phyloP scores from a whole-genome alignment of 2,329 filamentous ascomycete species.

The Diaporthe sp. region DNA sequence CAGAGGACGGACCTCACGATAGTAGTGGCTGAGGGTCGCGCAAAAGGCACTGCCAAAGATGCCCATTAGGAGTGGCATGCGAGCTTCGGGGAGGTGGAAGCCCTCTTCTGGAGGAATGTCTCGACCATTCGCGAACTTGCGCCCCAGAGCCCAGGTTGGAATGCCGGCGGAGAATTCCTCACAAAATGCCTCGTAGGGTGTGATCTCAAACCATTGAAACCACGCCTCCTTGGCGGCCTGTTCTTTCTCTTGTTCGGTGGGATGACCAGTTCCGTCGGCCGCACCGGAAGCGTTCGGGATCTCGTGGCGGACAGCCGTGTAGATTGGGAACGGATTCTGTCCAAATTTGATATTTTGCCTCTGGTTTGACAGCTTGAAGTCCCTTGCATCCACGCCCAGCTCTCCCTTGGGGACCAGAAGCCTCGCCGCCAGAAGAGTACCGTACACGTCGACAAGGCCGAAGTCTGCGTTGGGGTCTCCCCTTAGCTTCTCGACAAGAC shows the following conservation, averaged over 20 bases:
- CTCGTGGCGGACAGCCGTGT: constrained; percentile 94
- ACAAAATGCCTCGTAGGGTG: constrained; percentile 94
- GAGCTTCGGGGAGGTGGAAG: constrained; percentile 82
- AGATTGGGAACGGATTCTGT: constrained; percentile 89
- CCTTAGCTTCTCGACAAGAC: constrained; percentile 90
- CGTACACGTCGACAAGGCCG: constrained; percentile 93
- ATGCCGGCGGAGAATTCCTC: constrained; percentile 93
- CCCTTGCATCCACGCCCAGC: constrained; percentile 76
- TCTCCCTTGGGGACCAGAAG: constrained; percentile 89
- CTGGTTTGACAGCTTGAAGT: constrained; percentile 94
- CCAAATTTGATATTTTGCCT: constrained; percentile 79
- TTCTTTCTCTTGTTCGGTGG: constrained; percentile 62
- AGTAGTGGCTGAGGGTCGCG: constrained; percentile 94
- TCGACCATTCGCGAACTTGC: constrained; percentile 79
- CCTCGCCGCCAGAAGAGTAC: constrained; percentile 83
- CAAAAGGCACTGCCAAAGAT: constrained; percentile 99
- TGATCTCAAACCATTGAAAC: constrained; percentile 99
- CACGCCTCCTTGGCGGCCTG: constrained; percentile 76
- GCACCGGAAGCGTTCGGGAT: constrained; percentile 73
- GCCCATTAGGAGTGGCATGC: constrained; percentile 86
- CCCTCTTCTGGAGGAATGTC: constrained; percentile 74
- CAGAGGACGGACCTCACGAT: constrained; percentile 89
- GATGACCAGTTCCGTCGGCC: constrained; percentile 46
- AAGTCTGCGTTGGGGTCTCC: constrained; percentile 84
- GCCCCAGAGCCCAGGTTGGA: constrained; percentile 91